Evolutionary conservation across 2,329 filamentous ascomycete genomes (phyloP).

Genomic region (Ophiostoma pallidulum): DNA sequence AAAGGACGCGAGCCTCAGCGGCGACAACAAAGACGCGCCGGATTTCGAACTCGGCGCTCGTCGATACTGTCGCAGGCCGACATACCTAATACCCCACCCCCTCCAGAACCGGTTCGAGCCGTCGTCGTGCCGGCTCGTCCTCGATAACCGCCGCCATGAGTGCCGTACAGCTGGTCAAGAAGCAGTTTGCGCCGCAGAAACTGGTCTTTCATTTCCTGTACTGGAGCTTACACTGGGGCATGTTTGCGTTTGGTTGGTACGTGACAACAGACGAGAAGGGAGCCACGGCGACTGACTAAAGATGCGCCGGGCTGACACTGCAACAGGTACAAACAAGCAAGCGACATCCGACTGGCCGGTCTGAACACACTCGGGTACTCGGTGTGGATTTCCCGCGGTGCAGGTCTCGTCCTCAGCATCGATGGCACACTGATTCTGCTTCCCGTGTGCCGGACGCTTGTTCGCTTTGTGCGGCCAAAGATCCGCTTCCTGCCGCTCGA

Average conservation of each 20-base stretch:
- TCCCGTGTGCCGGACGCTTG: constrained; percentile 86
- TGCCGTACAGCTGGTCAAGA: constrained; percentile 36
- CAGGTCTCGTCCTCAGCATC: constrained; percentile 73
- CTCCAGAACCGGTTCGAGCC: neutral
- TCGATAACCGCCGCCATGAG: constrained; percentile 31
- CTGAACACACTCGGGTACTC: constrained; percentile 79
- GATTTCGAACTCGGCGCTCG: constrained; percentile 1
- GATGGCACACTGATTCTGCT: constrained; percentile 83
- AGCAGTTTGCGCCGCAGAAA: constrained; percentile 62
- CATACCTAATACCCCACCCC: constrained; percentile 28
- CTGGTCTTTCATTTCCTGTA: constrained; percentile 73
- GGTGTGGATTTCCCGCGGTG: constrained; percentile 93
- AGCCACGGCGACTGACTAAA: too few species aligned
- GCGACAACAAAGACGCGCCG: constrained; percentile 2
- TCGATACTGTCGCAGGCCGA: constrained; percentile 45
- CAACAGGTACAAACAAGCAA: constrained; percentile 66
- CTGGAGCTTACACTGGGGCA: constrained; percentile 64
- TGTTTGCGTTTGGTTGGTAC: constrained; percentile 85
- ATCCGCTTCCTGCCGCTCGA: constrained; percentile 84
- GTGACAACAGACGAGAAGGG: constrained; percentile 21
- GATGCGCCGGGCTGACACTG: constrained; percentile 17
- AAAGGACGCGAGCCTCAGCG: neutral
- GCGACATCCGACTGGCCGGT: constrained; percentile 57
- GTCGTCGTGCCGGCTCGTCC: neutral
- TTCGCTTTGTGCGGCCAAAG: constrained; percentile 79